Conservation (phyloP, 139 green algal genomes). For the Chlorella sp. region DNA sequence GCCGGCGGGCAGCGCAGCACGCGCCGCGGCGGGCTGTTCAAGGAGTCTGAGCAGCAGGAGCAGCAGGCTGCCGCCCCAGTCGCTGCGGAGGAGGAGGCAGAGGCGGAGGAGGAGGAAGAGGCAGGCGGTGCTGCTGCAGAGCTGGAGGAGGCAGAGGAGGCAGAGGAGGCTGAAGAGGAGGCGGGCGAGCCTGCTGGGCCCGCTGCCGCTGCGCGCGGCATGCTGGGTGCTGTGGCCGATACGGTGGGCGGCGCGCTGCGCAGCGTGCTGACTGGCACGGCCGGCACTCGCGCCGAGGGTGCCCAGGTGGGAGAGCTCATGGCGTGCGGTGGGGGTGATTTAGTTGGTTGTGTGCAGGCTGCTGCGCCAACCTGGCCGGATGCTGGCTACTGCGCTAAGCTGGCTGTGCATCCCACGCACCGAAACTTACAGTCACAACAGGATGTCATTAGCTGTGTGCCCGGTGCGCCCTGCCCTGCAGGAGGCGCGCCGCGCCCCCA, state of each 20-base stretch:
- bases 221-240: background rate
- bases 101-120: background rate
- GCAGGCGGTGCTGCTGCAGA: too few relatives aligned
- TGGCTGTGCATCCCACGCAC: too few relatives aligned
- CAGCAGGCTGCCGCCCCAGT: background rate
- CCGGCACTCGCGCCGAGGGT: too few relatives aligned
- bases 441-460: background rate
- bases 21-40: background rate
- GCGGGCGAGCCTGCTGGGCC: background rate
- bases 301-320: background rate
- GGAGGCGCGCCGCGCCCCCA: background rate
- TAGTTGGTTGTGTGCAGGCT: background rate
- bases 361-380: too few relatives aligned
- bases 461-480: background rate
- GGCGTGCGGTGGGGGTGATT: too few relatives aligned
- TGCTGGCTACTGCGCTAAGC: too few relatives aligned
- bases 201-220: background rate
- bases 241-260: background rate
- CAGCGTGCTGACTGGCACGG: slow-evolving; percentile 19
- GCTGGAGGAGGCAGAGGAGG: background rate
- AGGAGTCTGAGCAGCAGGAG: background rate
- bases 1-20: background rate
- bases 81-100: background rate
- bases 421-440: too few relatives aligned
- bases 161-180: slow-evolving; percentile 8